These are phyloP conservation scores for Oropetium thomaeum DNA, from an alignment of 176 grass and related monocot species.

Conservation along the genomic window DNA sequence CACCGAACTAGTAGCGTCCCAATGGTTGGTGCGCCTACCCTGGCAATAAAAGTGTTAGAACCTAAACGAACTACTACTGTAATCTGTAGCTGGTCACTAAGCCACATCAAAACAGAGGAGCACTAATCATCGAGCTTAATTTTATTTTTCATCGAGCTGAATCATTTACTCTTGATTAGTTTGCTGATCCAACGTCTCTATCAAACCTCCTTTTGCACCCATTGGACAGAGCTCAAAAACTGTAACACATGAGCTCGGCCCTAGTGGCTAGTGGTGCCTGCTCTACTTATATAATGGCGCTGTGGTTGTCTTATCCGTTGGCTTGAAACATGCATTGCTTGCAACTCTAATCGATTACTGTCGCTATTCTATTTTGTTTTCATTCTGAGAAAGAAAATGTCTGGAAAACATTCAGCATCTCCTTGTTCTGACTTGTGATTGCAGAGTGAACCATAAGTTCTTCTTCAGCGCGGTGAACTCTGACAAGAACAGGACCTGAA, in stretches of 20 bases:
- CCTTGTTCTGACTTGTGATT: background rate
- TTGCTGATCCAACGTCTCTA: background rate
- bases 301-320: background rate
- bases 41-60: too few species aligned
- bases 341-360: background rate
- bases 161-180: too few species aligned
- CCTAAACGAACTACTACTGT: too few species aligned
- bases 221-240: background rate
- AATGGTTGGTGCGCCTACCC: too few species aligned
- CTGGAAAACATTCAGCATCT: background rate
- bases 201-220: background rate
- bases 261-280: background rate
- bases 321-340: background rate
- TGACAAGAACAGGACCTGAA: background rate
- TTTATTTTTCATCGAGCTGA: too few species aligned
- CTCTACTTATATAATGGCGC: background rate
- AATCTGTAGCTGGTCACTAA: too few species aligned
- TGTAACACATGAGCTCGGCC: background rate
- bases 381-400: background rate
- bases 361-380: background rate
- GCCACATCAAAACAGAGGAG: background rate
- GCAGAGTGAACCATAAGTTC: too few species aligned
- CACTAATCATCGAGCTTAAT: background rate
- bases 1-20: too few species aligned
- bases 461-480: background rate